Conservation (phyloP, 305 asterid genomes). For the Rubia peregrina region DNA sequence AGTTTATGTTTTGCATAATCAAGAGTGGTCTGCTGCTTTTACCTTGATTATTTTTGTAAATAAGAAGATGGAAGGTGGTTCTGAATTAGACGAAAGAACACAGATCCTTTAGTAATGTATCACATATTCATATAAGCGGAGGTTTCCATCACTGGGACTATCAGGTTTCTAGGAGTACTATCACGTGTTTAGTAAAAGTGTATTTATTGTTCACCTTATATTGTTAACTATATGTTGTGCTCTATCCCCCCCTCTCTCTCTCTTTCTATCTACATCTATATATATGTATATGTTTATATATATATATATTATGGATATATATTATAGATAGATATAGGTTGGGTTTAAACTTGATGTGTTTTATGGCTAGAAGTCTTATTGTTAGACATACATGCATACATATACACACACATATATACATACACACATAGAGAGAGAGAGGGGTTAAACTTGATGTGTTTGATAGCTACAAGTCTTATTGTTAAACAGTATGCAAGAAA, state of each 20-base stretch:
- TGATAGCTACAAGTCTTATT: not conserved
- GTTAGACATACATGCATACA: too few species aligned
- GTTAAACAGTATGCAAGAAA: not conserved
- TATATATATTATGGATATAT: too few species aligned
- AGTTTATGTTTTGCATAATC: not conserved
- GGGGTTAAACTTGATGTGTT: not conserved
- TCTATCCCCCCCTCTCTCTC: not conserved
- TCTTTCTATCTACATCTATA: too few species aligned
- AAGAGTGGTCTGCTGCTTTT: not conserved
- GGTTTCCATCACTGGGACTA: not conserved
- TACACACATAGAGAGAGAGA: too few species aligned
- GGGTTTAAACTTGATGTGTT: not conserved
- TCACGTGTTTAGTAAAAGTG: not conserved
- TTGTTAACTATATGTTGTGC: not conserved
- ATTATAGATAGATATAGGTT: too few species aligned
- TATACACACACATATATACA: too few species aligned
- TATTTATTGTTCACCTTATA: not conserved
- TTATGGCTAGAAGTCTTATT: too few species aligned
- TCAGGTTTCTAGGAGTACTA: not conserved
- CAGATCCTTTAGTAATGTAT: not conserved
- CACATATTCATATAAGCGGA: not conserved
- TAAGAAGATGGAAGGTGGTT: not conserved
- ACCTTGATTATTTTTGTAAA: not conserved
- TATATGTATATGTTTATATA: too few species aligned
- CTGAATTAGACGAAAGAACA: not conserved